Evolutionary conservation across 768 basidiomycete species (phyloP), one percentile per base, ranked within the genome.

Genomic region (Amanita pallidorosea): DNA sequence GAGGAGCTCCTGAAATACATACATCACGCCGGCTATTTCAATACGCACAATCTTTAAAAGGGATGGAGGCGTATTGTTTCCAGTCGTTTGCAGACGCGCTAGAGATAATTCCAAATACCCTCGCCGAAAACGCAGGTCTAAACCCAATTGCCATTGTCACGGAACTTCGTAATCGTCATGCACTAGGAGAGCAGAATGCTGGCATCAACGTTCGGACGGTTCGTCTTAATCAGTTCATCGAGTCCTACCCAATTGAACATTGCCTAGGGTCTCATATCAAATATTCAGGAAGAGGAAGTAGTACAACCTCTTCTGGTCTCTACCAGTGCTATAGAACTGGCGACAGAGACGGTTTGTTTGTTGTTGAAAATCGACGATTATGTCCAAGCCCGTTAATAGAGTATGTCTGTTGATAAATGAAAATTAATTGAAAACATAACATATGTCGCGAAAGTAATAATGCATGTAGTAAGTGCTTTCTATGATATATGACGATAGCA

Each of bases 51-150:
- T 86, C 91, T 1, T 75, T 98, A 54, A 95, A 87, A 67, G 95
- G 96, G 45, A 97, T 97, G 86, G 94, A 98, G 66, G 90, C 95
- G 7, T 98, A 97, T 67, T 98, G 96, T 67, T 96, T 97, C 82
- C 90, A 96, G 60, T 94, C 93, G 3, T 99, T 92, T 61, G 94
- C 96, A 25, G 95, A 98, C 60, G 93, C 96, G 1, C 76, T 99
- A 45, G 96, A 98, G 66, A 88, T 98, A 55, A 98, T 99, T 55
- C 96, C 96, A 4, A 95, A 86, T 2, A 99, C 96, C 0, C 75
- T 99, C 18, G 96, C 96, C 22, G 96, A 99, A 70, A 99, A 99
- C 63, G 96, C 96, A 20, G 96, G 96, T 38, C 74, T 99, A 52
- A 96, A 98, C 68, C 92, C 96, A 5, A 97, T 99, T 57, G 85